A percentile compares a stretch with the other conserved stretches of the same genome.
phyloP scores from a whole-genome alignment of 768 basidiomycete genomes.

The Pleurotus sapidus region DNA sequence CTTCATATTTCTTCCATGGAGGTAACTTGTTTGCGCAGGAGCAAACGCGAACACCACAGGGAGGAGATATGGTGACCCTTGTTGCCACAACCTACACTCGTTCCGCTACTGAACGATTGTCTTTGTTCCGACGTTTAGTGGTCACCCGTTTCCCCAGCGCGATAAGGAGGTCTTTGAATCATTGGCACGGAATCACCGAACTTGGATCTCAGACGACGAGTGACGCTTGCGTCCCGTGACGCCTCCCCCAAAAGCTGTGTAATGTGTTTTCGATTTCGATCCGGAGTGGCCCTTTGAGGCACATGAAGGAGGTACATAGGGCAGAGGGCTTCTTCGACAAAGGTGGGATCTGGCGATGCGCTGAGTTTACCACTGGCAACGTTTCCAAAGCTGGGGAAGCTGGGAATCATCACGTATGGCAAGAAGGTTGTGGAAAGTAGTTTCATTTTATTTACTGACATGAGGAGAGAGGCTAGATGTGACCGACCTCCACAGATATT shows the following conservation, averaged over 20 bases:
- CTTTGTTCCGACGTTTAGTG: constrained; percentile 5
- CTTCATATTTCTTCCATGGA: constrained; percentile 1
- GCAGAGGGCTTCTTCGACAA: constrained; percentile 5
- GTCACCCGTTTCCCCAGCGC: not conserved
- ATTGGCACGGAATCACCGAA: constrained; percentile 6
- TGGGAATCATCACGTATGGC: constrained; percentile 5
- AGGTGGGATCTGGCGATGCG: constrained; percentile 1
- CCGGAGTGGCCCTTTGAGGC: constrained; percentile 9
- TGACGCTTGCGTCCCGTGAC: constrained; percentile 6
- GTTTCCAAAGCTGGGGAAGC: constrained; percentile 5
- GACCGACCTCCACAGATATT: constrained; percentile 5
- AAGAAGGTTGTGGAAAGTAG: not conserved
- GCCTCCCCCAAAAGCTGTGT: constrained; percentile 2
- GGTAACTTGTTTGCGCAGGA: not conserved
- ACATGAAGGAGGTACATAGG: constrained; percentile 7
- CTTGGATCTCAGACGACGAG: constrained; percentile 9
- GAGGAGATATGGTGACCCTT: constrained; percentile 2
- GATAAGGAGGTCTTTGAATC: not conserved
- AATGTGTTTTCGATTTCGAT: constrained; percentile 9
- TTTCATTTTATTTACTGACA: constrained; percentile 1
- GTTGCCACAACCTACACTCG: constrained; percentile 2
- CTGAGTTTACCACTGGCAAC: constrained; percentile 6
- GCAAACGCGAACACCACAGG: constrained; percentile 4
- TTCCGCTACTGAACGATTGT: not conserved
- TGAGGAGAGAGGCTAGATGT: not conserved